Evolutionary conservation across 2,329 filamentous ascomycete species (phyloP), one percentile per base, ranked within the genome.

Genomic region (Aspergillus glaucus): DNA sequence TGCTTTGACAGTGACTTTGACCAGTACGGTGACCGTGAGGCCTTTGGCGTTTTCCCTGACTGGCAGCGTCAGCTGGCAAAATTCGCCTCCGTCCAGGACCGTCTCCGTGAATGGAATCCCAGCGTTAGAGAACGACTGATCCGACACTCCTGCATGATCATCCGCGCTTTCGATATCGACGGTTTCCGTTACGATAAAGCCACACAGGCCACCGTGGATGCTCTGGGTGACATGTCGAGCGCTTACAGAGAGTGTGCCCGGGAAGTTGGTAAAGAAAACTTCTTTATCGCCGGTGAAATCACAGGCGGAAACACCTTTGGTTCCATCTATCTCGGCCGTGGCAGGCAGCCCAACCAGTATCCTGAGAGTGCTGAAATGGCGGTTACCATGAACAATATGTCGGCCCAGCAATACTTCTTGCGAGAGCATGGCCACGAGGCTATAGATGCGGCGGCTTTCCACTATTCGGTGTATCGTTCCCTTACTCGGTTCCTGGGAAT

Each of bases 131-230:
- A 76, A 43, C 80, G 79, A 55, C 68, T 85, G 49, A 76, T 79
- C 52, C 76, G 76, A 41, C 81, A 84, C 56, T 82, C 80, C 1
- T 86, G 82, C 64, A 79, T 85, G 63, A 73, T 79, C 30, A 82
- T 86, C 49, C 65, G 72, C 21, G 78, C 76, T 53, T 70, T 86
- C n/a, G 82, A 85, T 57, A 78, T 86, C 48, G 82, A 86, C 58
- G 82, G 81, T 0, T 84, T 81, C 59, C 78, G 82, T 47, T 82
- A 83, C 64, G 82, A 86, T 66, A 86, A 86, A 63, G 82, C 80
- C 2, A 78, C 80, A 14, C 81, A 84, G 57, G 76, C 80, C 10
- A 84, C 82, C 0, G 75, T 84, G 5, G 82, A 85, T 58, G 75
- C 80, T 1, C 72, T 82, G 50, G 80, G 74, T 5, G 74, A 79